phyloP scores from a whole-genome alignment of 208 protist species.

The Acanthamoeba healyi region DNA sequence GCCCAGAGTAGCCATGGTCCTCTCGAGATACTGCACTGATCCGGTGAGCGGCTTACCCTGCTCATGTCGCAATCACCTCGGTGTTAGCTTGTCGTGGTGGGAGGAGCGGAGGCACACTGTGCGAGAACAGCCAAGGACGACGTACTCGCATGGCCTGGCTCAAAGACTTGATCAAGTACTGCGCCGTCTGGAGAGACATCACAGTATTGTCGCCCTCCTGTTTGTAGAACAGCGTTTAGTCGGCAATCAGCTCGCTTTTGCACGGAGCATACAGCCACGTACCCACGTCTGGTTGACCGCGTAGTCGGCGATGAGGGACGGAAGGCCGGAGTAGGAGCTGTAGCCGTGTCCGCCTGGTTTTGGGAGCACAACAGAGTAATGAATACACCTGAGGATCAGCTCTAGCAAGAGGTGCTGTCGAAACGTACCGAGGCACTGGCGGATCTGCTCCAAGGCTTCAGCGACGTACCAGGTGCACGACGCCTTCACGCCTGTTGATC shows the following conservation, averaged over 20 bases:
- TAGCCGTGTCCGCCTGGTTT: conserved; percentile 46
- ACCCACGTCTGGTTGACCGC: conserved; percentile 42
- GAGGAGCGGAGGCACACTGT: no score
- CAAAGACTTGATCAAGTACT: conserved; percentile 66
- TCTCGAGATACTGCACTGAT: conserved; percentile 30
- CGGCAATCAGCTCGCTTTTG: not conserved
- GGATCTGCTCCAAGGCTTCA: conserved; percentile 6
- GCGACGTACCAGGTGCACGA: conserved; percentile 67
- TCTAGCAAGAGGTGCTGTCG: no score
- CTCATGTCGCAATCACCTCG: no score
- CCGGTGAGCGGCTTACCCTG: conserved; percentile 28
- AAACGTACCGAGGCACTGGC: conserved; percentile 61
- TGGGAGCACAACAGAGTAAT: no score
- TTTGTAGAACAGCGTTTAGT: no score
- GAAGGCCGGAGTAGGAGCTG: conserved; percentile 44
- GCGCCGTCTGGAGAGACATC: conserved; percentile 74
- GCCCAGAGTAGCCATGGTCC: conserved; percentile 3
- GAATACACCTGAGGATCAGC: no score
- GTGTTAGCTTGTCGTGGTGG: no score
- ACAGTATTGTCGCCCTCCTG: conserved; percentile 77
- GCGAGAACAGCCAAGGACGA: no score
- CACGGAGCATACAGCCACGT: not conserved
- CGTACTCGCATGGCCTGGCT: not conserved
- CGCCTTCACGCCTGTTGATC: conserved; percentile 31
- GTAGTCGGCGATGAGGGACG: conserved; percentile 50